These are phyloP conservation scores for Alternaria brassicicola DNA, from an alignment of 2,329 filamentous ascomycete genomes.

Conservation along the genomic window DNA sequence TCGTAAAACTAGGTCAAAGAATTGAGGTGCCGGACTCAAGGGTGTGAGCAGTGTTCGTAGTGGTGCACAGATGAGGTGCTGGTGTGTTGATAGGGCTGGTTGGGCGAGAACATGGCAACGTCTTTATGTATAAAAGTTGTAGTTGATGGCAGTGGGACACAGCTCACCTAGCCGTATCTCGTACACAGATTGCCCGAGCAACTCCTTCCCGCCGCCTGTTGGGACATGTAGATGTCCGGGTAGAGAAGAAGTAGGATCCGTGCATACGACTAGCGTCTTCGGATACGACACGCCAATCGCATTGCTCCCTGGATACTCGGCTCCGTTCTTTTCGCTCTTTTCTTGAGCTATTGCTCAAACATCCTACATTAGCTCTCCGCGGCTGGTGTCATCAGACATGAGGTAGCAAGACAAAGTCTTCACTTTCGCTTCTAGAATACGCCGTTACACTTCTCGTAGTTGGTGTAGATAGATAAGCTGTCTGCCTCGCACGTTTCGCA, in stretches of 20 bases:
- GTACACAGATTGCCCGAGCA: neutral
- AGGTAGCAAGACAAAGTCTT: neutral
- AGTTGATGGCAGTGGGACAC: neutral
- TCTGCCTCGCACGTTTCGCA: neutral
- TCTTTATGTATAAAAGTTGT: constrained; percentile 1
- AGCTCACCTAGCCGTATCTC: neutral
- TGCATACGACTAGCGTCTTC: constrained; percentile 9
- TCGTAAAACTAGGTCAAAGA: neutral
- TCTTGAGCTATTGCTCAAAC: neutral
- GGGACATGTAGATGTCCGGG: neutral
- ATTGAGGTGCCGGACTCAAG: neutral
- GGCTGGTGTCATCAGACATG: neutral
- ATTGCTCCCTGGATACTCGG: neutral
- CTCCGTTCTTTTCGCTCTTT: neutral
- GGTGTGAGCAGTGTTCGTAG: neutral
- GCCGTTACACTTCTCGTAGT: neutral
- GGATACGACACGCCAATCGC: constrained; percentile 11
- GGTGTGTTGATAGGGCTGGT: neutral
- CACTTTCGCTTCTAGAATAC: neutral
- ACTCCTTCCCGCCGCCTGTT: neutral
- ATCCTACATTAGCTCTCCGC: constrained; percentile 1
- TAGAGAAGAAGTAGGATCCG: neutral
- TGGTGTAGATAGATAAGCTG: neutral
- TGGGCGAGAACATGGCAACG: neutral
- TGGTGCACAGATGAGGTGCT: neutral